These are phyloP conservation scores for Triticum turgidum DNA, from an alignment of 176 grass and related monocot genomes.

Conservation along the genomic window DNA sequence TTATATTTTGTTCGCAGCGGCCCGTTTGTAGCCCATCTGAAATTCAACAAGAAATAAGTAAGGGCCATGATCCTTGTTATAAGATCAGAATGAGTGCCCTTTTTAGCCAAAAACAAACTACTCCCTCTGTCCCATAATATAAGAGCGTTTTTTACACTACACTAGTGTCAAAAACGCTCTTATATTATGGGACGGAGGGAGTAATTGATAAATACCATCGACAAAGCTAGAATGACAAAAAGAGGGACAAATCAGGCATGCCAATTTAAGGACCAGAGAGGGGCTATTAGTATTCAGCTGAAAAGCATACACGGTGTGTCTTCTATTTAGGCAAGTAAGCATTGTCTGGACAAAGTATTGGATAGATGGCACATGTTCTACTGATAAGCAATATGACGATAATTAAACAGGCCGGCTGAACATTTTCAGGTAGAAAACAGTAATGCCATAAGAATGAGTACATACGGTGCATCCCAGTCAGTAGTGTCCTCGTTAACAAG, in stretches of 20 bases:
- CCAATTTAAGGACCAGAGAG: background rate
- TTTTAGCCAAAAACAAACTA: background rate
- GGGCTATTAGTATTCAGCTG: background rate
- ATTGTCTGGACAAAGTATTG: background rate
- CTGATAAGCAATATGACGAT: background rate
- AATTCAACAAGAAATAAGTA: constrained; percentile 21
- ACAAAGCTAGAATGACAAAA: background rate
- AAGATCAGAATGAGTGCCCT: background rate
- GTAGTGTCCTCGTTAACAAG: constrained; percentile 97
- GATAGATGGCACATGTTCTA: constrained; percentile 1
- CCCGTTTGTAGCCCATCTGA: constrained; percentile 86
- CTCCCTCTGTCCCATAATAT: no score
- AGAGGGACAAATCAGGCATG: background rate
- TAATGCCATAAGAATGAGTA: background rate
- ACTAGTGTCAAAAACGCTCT: no score
- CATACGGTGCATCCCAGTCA: constrained; percentile 96
- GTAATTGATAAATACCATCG: background rate
- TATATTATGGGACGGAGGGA: no score
- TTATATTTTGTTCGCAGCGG: constrained; percentile 86
- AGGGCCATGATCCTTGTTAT: background rate
- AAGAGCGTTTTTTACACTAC: no score
- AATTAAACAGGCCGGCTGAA: background rate
- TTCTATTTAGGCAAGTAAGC: constrained; percentile 4
- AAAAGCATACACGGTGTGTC: background rate
- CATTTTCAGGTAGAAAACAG: background rate